These are phyloP conservation scores for Choanephora cucurbitarum DNA, from an alignment of 371 early-diverging fungal genomes.

Conservation along the genomic window DNA sequence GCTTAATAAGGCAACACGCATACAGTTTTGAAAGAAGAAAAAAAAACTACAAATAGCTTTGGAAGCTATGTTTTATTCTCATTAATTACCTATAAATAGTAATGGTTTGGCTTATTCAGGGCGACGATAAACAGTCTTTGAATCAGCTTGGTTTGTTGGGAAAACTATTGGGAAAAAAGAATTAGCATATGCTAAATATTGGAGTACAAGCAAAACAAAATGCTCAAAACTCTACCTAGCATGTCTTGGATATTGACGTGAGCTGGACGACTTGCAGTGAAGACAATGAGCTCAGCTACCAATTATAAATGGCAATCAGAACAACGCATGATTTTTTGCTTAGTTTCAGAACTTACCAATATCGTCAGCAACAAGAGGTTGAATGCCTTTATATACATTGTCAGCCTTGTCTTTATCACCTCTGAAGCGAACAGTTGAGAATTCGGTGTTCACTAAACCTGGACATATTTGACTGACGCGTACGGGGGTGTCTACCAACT, in stretches of 20 bases:
- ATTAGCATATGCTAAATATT: too few species aligned
- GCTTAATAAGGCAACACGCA: conserved; percentile 7
- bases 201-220: too few species aligned
- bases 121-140: conserved; percentile 40
- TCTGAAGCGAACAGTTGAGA: conserved; percentile 81
- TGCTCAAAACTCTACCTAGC: conserved; percentile 34
- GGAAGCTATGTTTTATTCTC: too few species aligned
- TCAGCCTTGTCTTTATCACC: conserved; percentile 84
- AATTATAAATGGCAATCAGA: conserved; percentile 13
- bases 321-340: neutral
- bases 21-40: conserved; percentile 5
- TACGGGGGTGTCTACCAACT: conserved; percentile 80
- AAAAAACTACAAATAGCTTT: too few species aligned
- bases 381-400: conserved; percentile 76
- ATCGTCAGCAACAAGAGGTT: conserved; percentile 75
- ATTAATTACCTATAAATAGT: too few species aligned
- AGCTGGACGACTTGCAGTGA: conserved; percentile 78
- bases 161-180: conserved; percentile 45
- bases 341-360: conserved; percentile 46
- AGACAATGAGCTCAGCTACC: conserved; percentile 78
- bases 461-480: conserved; percentile 75
- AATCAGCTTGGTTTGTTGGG: conserved; percentile 78
- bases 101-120: conserved; percentile 23
- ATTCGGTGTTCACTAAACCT: conserved; percentile 91
- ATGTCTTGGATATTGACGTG: conserved; percentile 87